These are phyloP conservation scores for Filobasidium uniguttulatum DNA, from an alignment of 1,284 basidiomycete species.

Conservation along the genomic window DNA sequence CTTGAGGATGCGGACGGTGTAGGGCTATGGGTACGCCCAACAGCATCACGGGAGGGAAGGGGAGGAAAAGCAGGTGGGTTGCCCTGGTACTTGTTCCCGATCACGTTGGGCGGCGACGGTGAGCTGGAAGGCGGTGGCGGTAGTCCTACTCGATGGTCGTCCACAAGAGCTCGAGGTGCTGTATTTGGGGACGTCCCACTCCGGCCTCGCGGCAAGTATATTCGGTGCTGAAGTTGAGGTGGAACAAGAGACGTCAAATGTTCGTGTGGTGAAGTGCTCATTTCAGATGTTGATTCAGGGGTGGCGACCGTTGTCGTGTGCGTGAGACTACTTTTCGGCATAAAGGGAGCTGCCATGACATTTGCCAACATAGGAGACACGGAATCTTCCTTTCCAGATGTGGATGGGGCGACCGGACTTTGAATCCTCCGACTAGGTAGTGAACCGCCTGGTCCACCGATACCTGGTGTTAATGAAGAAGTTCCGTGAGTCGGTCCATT, in stretches of 20 bases:
- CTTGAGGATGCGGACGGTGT: too few relatives aligned
- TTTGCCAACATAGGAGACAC: conserved; percentile 16
- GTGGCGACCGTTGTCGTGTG: not conserved
- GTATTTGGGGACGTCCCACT: not conserved
- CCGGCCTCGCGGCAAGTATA: conserved; percentile 24
- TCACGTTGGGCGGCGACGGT: not conserved
- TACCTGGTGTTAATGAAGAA: not conserved
- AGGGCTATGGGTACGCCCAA: not conserved
- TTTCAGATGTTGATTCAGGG: not conserved
- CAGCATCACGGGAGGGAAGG: conserved; percentile 18
- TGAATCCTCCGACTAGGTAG: too few relatives aligned
- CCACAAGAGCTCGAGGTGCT: not conserved
- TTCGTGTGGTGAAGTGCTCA: conserved; percentile 14
- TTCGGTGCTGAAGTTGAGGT: conserved; percentile 35
- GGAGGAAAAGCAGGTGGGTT: conserved; percentile 31
- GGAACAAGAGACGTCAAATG: conserved; percentile 32
- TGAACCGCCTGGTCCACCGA: too few relatives aligned
- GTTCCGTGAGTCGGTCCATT: not conserved
- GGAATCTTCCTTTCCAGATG: not conserved
- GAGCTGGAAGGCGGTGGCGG: not conserved
- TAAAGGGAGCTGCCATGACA: conserved; percentile 15
- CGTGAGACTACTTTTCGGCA: too few relatives aligned
- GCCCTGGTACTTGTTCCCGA: not conserved
- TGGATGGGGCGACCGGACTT: too few relatives aligned
- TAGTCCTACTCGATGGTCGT: not conserved